Evolutionary conservation across 164 flowering plant genomes (phyloP), one percentile per base, ranked within the genome.

Genomic region (Vitis rotundifolia): DNA sequence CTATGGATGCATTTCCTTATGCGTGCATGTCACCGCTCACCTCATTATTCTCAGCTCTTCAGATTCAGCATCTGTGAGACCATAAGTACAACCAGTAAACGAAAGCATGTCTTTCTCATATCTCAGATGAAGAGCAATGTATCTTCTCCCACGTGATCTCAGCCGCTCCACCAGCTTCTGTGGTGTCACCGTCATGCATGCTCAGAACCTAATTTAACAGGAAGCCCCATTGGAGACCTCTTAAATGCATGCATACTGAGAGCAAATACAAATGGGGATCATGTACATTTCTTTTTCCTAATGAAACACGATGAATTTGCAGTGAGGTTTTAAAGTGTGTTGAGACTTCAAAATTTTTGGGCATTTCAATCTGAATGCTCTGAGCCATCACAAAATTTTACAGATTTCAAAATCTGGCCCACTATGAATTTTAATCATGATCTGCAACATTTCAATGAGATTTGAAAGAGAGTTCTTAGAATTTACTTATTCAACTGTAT

Each of bases 131-230:
- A 95, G 96, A 52, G 99, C 93, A 64, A 95, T 90, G 70, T 89
- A 95, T 75, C 78, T 82, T 57, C 79, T 84, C 44, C 87, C 89
- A 12, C 80, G 86, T 72, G 88, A 85, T 79, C 88, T 83, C 73
- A 95, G 84, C 73, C 94, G 94, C 83, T 91, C 92, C 83, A 93
- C 93, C 78, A 95, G 93, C 90, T 82, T 95, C 98, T 95, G 99
- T 85, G 85, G 84, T 87, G 86, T 84, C 88, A 91, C 77, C 78
- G 83, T 87, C 91, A 88, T 83, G 88, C 77, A 86, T 81, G 74
- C 89, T 87, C 91, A 92, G 93, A 85, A 84, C 88, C 85, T 86
- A 89, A 75, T 80, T 84, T 88, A 86, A 81, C 84, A 85, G 80
- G 82, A 83, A 85, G 80, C 83, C 88, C 89, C 91, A 81, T 76